These are phyloP conservation scores for Drechslera avenae DNA, from an alignment of 2,329 filamentous ascomycete species.

Conservation along the genomic window DNA sequence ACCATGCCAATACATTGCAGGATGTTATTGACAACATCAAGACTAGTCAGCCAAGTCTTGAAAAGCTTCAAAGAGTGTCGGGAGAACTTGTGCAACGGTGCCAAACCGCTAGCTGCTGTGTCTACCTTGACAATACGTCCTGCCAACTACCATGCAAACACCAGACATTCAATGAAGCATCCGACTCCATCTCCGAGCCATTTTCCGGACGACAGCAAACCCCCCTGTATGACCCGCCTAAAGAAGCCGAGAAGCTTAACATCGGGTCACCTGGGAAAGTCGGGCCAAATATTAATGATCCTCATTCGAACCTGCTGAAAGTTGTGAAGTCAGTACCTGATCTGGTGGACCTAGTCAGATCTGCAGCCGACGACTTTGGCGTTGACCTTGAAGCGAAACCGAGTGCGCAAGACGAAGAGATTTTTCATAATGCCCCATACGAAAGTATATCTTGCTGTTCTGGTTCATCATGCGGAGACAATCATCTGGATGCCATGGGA, in stretches of 20 bases:
- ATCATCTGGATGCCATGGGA: not conserved
- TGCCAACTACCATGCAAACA: slow-evolving; percentile 1
- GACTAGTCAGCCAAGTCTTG: slow-evolving; percentile 23
- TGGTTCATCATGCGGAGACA: not conserved
- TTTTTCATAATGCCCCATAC: slow-evolving; percentile 31
- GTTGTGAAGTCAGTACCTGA: slow-evolving; percentile 41
- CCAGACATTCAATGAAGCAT: not conserved
- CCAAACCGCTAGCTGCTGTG: slow-evolving; percentile 9
- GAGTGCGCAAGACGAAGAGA: slow-evolving; percentile 28
- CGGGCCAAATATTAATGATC: slow-evolving; percentile 42
- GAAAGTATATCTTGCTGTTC: slow-evolving; percentile 18
- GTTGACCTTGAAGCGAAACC: slow-evolving; percentile 36
- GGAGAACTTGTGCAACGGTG: slow-evolving; percentile 25
- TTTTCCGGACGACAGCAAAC: slow-evolving; percentile 16
- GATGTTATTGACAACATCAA: slow-evolving; percentile 49
- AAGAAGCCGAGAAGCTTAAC: slow-evolving; percentile 33
- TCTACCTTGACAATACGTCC: slow-evolving; percentile 4
- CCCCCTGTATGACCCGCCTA: slow-evolving; percentile 23
- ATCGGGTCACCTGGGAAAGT: slow-evolving; percentile 31
- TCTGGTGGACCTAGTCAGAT: slow-evolving; percentile 45
- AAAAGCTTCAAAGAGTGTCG: slow-evolving; percentile 24
- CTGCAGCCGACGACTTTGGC: slow-evolving; percentile 45
- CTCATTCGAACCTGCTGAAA: slow-evolving; percentile 21
- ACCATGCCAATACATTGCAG: slow-evolving; percentile 48
- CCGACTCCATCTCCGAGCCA: not conserved